phyloP scores from a whole-genome alignment of 768 basidiomycete genomes.

The Paxillus involutus region DNA sequence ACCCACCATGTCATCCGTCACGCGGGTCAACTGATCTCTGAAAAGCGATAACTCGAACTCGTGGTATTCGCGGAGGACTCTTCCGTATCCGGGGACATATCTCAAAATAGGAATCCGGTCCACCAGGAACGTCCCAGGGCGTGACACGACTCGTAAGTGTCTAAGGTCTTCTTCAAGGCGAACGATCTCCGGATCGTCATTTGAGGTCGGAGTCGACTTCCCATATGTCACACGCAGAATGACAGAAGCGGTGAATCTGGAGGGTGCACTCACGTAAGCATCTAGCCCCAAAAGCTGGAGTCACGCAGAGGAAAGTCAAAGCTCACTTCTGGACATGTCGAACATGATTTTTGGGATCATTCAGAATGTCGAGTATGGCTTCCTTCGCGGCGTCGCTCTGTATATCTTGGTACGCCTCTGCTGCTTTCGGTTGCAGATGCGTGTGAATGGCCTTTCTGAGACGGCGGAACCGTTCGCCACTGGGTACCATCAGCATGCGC shows the following conservation, averaged over 20 bases:
- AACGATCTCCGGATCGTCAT: constrained; percentile 24
- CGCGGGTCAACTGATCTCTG: constrained; percentile 44
- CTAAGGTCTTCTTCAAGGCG: constrained; percentile 13
- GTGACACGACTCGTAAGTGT: constrained; percentile 29
- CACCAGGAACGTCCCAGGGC: constrained; percentile 34
- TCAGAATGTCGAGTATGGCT: constrained; percentile 29
- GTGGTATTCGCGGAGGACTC: constrained; percentile 51
- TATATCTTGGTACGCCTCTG: constrained; percentile 43
- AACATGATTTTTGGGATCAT: constrained; percentile 34
- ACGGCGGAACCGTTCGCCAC: constrained; percentile 31
- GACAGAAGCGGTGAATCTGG: constrained; percentile 28
- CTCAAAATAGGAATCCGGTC: constrained; percentile 35
- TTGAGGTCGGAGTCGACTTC: constrained; percentile 14
- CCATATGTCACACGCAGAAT: constrained; percentile 28
- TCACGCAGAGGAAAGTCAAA: constrained; percentile 20
- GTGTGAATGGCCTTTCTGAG: constrained; percentile 50
- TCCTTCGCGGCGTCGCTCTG: constrained; percentile 35
- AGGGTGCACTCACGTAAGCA: background rate
- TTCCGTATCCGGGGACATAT: constrained; percentile 60
- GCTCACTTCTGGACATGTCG: constrained; percentile 46
- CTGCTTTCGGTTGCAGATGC: constrained; percentile 49
- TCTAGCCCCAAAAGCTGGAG: background rate
- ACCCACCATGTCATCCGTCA: constrained; percentile 43
- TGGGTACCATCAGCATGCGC: constrained; percentile 27
- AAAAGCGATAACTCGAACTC: constrained; percentile 51